Conservation (phyloP, 768 basidiomycete genomes). For the Rhizopogon sp. region DNA sequence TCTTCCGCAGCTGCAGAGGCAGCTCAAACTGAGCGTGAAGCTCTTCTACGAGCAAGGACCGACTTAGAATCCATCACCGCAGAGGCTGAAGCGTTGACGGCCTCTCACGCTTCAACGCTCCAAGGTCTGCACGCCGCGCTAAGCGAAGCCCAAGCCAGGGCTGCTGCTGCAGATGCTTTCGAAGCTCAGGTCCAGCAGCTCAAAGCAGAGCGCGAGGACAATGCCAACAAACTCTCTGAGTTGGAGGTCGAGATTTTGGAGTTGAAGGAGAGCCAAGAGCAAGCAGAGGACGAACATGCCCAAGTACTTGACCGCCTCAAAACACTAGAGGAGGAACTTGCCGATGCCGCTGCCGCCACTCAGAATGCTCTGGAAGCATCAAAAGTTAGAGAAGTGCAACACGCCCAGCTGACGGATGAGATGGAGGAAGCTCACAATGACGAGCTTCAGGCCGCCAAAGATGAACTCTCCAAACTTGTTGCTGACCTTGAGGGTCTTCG, state of each 20-base stretch:
- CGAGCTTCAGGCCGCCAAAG: constrained; percentile 39
- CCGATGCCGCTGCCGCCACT: constrained; percentile 41
- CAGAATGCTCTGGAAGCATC: constrained; percentile 44
- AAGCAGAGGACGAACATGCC: constrained; percentile 53
- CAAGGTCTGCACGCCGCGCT: constrained; percentile 43
- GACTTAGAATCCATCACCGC: constrained; percentile 51
- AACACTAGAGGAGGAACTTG: constrained; percentile 49
- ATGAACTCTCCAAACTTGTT: constrained; percentile 39
- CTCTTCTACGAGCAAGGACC: constrained; percentile 56
- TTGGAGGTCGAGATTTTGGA: constrained; percentile 80
- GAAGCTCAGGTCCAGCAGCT: constrained; percentile 46
- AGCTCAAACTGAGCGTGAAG: constrained; percentile 58
- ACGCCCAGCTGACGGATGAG: constrained; percentile 34
- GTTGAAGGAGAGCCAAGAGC: constrained; percentile 65
- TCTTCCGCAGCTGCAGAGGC: constrained; percentile 41
- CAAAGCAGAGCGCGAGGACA: constrained; percentile 66
- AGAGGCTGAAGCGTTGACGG: constrained; percentile 48
- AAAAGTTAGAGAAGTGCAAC: constrained; percentile 43
- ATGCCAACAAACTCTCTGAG: constrained; percentile 66
- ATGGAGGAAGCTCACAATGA: constrained; percentile 38
- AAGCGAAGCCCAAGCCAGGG: constrained; percentile 41
- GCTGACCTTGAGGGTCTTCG: constrained; percentile 42
- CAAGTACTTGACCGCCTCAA: constrained; percentile 42
- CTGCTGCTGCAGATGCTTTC: constrained; percentile 37
- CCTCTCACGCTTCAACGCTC: constrained; percentile 43